Percentiles rank a stretch among this genome's conserved stretches.
phyloP scores from a whole-genome alignment of 345 rosid genomes.

The Populus alba region DNA sequence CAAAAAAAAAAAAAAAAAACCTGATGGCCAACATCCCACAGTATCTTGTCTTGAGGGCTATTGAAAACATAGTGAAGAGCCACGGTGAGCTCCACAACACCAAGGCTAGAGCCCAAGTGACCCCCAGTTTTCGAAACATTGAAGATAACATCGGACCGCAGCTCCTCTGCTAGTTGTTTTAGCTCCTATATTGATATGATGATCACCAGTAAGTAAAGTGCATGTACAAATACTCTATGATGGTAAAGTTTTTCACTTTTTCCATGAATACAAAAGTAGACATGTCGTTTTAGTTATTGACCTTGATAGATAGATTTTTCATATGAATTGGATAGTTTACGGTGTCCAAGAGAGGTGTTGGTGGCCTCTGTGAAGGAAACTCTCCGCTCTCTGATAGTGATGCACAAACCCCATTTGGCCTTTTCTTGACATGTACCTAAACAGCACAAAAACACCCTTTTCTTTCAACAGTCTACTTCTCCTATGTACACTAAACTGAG shows the following conservation, averaged over 20 bases:
- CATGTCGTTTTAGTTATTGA: slow-evolving; percentile 8
- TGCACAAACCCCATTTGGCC: slow-evolving; percentile 49
- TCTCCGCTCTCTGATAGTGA: slow-evolving; percentile 76
- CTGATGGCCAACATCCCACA: slow-evolving; percentile 99
- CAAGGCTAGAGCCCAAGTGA: slow-evolving; percentile 93
- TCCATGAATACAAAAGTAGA: background rate
- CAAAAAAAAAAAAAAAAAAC: slow-evolving; percentile 18
- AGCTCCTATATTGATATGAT: slow-evolving; percentile 49
- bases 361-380: slow-evolving; percentile 68
- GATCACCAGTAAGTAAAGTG: background rate
- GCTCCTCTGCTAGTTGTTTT: slow-evolving; percentile 79
- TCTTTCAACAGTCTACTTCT: slow-evolving; percentile 12
- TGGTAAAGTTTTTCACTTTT: background rate
- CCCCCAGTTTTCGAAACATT: slow-evolving; percentile 95
- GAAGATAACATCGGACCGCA: slow-evolving; percentile 89
- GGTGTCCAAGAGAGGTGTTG: slow-evolving; percentile 92
- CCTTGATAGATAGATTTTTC: slow-evolving; percentile 88
- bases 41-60: slow-evolving; percentile 78
- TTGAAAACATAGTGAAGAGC: slow-evolving; percentile 95
- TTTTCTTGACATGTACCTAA: slow-evolving; percentile 52
- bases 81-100: slow-evolving; percentile 96
- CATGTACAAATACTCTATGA: background rate
- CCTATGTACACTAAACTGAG: background rate
- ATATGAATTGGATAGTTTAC: slow-evolving; percentile 89
- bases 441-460: slow-evolving; percentile 27